Evolutionary conservation across 148 eudicot genomes (phyloP).

Genomic region (Vaccinium myrtillus): DNA sequence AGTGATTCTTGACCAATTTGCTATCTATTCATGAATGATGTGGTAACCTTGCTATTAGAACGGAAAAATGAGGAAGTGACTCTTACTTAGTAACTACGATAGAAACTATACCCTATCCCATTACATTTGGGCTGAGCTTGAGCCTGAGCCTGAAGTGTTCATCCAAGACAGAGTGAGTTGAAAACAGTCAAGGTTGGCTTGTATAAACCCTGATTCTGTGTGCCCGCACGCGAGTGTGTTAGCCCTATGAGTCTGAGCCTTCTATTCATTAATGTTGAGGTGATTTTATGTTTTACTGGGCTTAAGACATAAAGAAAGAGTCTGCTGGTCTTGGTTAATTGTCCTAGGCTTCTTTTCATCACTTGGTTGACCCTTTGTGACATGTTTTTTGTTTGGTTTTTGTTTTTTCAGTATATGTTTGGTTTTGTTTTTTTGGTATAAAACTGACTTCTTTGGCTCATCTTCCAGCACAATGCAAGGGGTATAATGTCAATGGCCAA

Average conservation of each 20-base stretch:
- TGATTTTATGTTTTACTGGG: background rate
- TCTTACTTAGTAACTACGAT: background rate
- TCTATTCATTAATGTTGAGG: background rate
- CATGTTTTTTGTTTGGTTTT: background rate
- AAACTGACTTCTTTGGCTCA: constrained; percentile 9
- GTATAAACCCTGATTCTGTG: background rate
- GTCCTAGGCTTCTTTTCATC: background rate
- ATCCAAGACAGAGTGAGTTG: background rate
- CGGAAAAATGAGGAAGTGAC: background rate
- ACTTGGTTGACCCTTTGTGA: background rate
- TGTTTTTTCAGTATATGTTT: background rate
- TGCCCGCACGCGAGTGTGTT: background rate
- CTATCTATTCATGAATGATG: background rate
- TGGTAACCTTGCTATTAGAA: background rate
- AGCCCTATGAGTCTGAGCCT: background rate
- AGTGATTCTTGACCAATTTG: background rate
- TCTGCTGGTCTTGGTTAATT: background rate
- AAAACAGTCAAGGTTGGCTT: background rate
- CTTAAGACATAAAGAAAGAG: background rate
- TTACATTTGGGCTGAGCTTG: background rate
- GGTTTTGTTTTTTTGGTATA: background rate
- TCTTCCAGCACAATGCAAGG: constrained; percentile 86
- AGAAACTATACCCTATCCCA: background rate
- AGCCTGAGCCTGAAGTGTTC: background rate
- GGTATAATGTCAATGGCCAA: constrained; percentile 92